phyloP scores from a whole-genome alignment of 257 asterid species.

The Haberlea rhodopensis region DNA sequence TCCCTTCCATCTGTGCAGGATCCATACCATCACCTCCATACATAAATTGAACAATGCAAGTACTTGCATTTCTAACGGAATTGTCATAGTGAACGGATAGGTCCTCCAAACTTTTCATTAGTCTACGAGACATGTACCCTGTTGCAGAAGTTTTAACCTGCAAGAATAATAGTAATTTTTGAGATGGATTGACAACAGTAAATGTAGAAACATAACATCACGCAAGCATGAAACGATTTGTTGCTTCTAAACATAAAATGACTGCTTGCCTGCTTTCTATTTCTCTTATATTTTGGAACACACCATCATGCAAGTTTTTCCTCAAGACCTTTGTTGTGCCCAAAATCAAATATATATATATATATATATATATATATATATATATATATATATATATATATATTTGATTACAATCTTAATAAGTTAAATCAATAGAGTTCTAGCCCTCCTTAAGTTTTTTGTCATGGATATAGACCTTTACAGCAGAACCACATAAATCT shows the following conservation, averaged over 20 bases:
- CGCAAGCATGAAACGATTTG: neutral
- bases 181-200: neutral
- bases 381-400: too few species aligned
- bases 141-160: conserved; percentile 99
- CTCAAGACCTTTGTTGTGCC: neutral
- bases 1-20: conserved; percentile 95
- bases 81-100: conserved; percentile 72
- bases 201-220: neutral
- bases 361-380: too few species aligned
- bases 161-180: conserved; percentile 21
- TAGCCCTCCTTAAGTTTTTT: too few species aligned
- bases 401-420: too few species aligned
- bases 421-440: too few species aligned
- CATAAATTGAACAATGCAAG: conserved; percentile 71
- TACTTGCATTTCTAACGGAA: conserved; percentile 90
- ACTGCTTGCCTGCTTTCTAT: neutral
- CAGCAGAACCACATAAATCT: neutral
- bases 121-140: conserved; percentile 98
- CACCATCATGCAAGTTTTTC: neutral
- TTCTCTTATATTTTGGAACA: neutral
- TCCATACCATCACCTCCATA: conserved; percentile 99
- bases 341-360: too few species aligned
- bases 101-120: conserved; percentile 91
- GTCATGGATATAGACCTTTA: neutral
- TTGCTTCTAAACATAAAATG: neutral